A percentile compares a stretch with the other conserved stretches of the same genome.
Conservation (phyloP, 345 rosid genomes). For the Syzygium aqueum region DNA sequence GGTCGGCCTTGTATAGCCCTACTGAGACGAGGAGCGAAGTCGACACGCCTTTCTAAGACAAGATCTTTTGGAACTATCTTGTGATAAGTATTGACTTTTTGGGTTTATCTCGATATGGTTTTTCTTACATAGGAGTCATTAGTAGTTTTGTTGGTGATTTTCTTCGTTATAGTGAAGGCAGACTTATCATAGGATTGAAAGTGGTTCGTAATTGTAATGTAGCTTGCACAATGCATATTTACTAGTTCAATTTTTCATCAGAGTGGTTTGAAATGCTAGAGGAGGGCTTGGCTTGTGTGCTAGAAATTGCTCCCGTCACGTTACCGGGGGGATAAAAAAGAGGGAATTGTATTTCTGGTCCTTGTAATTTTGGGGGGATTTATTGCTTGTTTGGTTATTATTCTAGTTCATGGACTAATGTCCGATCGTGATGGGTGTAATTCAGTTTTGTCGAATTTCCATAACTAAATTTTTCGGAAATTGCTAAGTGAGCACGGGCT, state of each 20-base stretch:
- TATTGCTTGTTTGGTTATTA: not conserved
- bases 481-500: not conserved
- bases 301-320: not conserved
- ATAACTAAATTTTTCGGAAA: not conserved
- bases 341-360: not conserved
- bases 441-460: not conserved
- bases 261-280: not conserved
- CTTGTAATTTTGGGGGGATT: not conserved
- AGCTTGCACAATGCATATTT: not conserved
- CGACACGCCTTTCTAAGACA: constrained; percentile 67
- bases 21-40: constrained; percentile 76
- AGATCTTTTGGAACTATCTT: not conserved
- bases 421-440: not conserved
- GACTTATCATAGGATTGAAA: not conserved
- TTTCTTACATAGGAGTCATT: constrained; percentile 1
- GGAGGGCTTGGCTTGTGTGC: not conserved
- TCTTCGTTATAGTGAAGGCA: not conserved
- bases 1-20: constrained; percentile 93
- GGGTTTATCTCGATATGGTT: constrained; percentile 1
- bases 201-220: not conserved
- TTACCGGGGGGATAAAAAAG: not conserved
- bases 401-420: not conserved
- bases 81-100: not conserved
- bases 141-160: constrained; percentile 2
- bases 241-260: not conserved